These are phyloP conservation scores for Calonectria hawksworthii DNA, from an alignment of 2,329 filamentous ascomycete species.

Conservation along the genomic window DNA sequence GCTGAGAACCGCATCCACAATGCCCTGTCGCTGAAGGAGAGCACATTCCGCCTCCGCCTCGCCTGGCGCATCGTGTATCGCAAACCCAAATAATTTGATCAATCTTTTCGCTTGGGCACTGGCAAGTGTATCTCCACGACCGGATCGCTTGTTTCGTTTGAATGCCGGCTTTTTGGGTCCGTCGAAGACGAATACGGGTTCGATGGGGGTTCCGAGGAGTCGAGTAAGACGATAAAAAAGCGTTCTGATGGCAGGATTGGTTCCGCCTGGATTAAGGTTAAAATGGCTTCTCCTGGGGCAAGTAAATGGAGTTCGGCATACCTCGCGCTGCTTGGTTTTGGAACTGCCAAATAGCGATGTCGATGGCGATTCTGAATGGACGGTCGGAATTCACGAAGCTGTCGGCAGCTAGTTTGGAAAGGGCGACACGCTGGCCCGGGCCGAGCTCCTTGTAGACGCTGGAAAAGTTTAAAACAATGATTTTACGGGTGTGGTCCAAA, in stretches of 20 bases:
- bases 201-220: conserved; percentile 81
- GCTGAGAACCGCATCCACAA: conserved; percentile 94
- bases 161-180: conserved; percentile 87
- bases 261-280: conserved; percentile 70
- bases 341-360: conserved; percentile 98
- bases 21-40: conserved; percentile 81
- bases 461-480: conserved; percentile 24
- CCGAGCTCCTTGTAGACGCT: conserved; percentile 95
- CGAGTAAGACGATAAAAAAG: conserved; percentile 92
- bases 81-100: conserved; percentile 87
- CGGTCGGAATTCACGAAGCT: conserved; percentile 78
- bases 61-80: conserved; percentile 87
- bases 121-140: conserved; percentile 75
- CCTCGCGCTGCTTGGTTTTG: conserved; percentile 88
- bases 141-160: conserved; percentile 86
- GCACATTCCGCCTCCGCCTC: conserved; percentile 98
- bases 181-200: conserved; percentile 92
- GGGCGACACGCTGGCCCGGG: conserved; percentile 80
- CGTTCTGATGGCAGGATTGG: conserved; percentile 90
- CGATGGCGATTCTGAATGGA: conserved; percentile 89
- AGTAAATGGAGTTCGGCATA: conserved; percentile 42
- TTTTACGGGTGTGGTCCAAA: accelerated
- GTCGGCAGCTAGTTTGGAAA: conserved; percentile 85
- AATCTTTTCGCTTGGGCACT: conserved; percentile 86
- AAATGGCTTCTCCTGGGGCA: neutral